Percentiles rank a stretch among this genome's conserved stretches.
These are phyloP conservation scores for Pycnococcus provasolii DNA, from an alignment of 139 green algal species.

Conservation along the genomic window DNA sequence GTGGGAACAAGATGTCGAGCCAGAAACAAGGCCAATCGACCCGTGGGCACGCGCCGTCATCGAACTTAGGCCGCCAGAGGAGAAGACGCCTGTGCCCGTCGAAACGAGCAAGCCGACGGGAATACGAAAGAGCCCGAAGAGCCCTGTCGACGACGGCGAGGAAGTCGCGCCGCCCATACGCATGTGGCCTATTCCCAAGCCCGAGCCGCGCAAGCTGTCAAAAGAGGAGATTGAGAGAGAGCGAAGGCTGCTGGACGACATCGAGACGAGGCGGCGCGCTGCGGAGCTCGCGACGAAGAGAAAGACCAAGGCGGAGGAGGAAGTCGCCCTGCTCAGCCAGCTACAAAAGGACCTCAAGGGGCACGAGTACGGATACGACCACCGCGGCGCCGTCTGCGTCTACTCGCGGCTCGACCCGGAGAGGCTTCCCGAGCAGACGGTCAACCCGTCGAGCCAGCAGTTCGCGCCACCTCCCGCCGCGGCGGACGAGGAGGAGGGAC, in stretches of 20 bases:
- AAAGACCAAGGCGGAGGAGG: slow-evolving; percentile 34
- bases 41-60: too few species aligned
- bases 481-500: not conserved
- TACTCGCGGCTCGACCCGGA: slow-evolving; percentile 34
- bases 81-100: too few species aligned
- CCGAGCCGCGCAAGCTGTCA: slow-evolving; percentile 11
- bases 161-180: too few species aligned
- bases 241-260: slow-evolving; percentile 42
- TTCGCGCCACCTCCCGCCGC: slow-evolving; percentile 2
- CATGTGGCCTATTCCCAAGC: not conserved
- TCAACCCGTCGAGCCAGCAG: slow-evolving; percentile 1
- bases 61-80: too few species aligned
- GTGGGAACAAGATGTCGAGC: too few species aligned
- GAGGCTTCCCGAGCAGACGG: slow-evolving; percentile 22
- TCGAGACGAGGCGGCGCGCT: slow-evolving; percentile 28
- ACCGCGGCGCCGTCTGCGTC: slow-evolving; percentile 39
- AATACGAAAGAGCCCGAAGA: too few species aligned
- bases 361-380: slow-evolving; percentile 48
- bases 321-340: slow-evolving; percentile 19
- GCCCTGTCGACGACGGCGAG: too few species aligned
- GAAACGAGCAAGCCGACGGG: too few species aligned
- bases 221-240: slow-evolving; percentile 36
- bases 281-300: slow-evolving; percentile 19
- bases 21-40: too few species aligned
- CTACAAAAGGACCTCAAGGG: slow-evolving; percentile 41